These are phyloP conservation scores for Lyophyllum semitale DNA, from an alignment of 768 basidiomycete species.

Conservation along the genomic window DNA sequence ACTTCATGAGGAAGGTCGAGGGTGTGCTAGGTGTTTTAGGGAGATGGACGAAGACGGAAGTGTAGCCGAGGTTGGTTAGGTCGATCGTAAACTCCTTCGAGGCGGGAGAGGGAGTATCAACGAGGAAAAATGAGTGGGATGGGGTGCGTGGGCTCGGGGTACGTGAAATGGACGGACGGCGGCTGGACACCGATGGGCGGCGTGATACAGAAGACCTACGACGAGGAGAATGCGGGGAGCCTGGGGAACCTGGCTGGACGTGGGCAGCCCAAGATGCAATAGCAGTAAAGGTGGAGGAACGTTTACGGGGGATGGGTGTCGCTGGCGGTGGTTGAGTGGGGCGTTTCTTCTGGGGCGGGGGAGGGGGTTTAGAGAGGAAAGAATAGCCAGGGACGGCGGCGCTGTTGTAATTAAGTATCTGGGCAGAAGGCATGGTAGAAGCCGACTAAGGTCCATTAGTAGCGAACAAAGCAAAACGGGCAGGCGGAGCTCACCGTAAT, in stretches of 20 bases:
- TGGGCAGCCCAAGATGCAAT: conserved; percentile 65
- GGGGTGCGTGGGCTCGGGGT: conserved; percentile 33
- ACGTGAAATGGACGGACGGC: conserved; percentile 35
- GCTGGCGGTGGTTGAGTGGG: conserved; percentile 31
- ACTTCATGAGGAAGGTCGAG: conserved; percentile 29
- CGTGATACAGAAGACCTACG: conserved; percentile 32
- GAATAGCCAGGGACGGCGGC: conserved; percentile 28
- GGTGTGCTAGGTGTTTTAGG: conserved; percentile 52
- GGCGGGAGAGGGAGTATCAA: conserved; percentile 49
- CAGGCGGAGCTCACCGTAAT: not conserved
- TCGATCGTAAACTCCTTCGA: conserved; percentile 50
- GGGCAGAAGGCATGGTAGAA: conserved; percentile 7
- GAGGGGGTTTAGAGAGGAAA: conserved; percentile 46
- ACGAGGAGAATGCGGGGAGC: conserved; percentile 38
- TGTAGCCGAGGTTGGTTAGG: conserved; percentile 64
- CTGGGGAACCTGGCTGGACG: conserved; percentile 73
- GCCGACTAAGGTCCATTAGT: not conserved
- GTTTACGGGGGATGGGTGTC: conserved; percentile 16
- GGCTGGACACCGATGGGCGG: conserved; percentile 22
- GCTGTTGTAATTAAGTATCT: conserved; percentile 1
- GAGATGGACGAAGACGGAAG: conserved; percentile 63
- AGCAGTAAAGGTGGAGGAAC: conserved; percentile 46
- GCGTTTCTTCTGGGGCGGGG: conserved; percentile 38
- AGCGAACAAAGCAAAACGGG: conserved; percentile 6
- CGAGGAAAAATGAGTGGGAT: conserved; percentile 51